These are phyloP conservation scores for Fusarium brevicatenulatum DNA, from an alignment of 2,329 filamentous ascomycete species.

Conservation along the genomic window DNA sequence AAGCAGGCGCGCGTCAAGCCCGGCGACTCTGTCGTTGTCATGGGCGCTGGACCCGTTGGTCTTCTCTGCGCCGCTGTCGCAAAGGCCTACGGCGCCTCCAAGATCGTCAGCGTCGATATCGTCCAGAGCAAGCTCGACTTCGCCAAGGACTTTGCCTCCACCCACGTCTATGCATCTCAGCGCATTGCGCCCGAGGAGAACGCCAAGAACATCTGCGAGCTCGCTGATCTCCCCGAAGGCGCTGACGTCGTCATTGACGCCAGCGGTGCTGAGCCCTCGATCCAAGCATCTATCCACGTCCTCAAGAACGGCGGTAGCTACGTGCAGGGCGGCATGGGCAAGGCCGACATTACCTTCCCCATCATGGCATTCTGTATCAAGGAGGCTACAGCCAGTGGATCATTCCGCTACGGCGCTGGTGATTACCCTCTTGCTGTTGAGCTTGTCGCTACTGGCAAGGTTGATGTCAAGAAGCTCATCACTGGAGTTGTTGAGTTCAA, in stretches of 20 bases:
- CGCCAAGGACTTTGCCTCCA: slow-evolving; percentile 76
- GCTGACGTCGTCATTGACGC: slow-evolving; percentile 85
- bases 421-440: slow-evolving; percentile 88
- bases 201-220: slow-evolving; percentile 72
- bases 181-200: slow-evolving; percentile 76
- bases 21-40: slow-evolving; percentile 82
- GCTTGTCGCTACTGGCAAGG: slow-evolving; percentile 75
- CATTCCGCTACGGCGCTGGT: slow-evolving; percentile 88
- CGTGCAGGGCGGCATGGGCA: slow-evolving; percentile 92
- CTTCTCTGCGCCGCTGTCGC: slow-evolving; percentile 89
- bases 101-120: slow-evolving; percentile 89
- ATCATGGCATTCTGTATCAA: slow-evolving; percentile 91
- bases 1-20: slow-evolving; percentile 77
- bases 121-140: slow-evolving; percentile 82
- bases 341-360: slow-evolving; percentile 86
- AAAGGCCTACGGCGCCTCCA: slow-evolving; percentile 83
- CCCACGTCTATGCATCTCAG: slow-evolving; percentile 74
- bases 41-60: slow-evolving; percentile 88
- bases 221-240: slow-evolving; percentile 71
- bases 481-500: slow-evolving; percentile 80
- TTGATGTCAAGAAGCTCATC: slow-evolving; percentile 86
- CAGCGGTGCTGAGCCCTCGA: slow-evolving; percentile 79
- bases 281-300: slow-evolving; percentile 78
- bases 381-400: slow-evolving; percentile 87
- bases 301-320: slow-evolving; percentile 79